Base-by-base conservation (phyloP, 306 rosid genomes). In the Hippophae rhamnoides region DNA sequence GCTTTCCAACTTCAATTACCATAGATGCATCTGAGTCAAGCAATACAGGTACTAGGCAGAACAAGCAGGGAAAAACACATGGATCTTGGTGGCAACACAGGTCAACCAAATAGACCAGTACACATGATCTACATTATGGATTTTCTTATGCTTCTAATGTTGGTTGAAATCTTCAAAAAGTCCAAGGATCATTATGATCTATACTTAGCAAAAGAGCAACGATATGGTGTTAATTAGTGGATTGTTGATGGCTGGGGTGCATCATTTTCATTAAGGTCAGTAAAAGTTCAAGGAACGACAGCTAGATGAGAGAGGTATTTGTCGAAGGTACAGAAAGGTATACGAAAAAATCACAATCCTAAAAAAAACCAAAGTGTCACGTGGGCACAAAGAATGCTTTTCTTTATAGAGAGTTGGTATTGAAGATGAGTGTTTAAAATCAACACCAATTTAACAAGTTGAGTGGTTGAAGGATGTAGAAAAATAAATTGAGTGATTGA, bases 81-180 rank as follows among this genome's bases (percentile, higher is more conserved):
- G 81, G 95, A 50, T 82, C 93, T 5, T 86, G 94, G 97, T 56
- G 57, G 67, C 94, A 82, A 68, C 78, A 87, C 26, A 89, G 79
- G 50, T 52, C 63, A 27, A 60, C 71, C 7, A 90, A 82, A 58
- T 64, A 79, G 45, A 68, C 72, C 13, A 54, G 57, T 52, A 68
- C 57, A 42, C 90, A 79, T 57, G 82, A 76, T 55, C 55, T 79
- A 60, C 81, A 57, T 64, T 84, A 74, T 58, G 84, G 55, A 55
- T 66, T 57, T 10, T 54, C 76, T 49, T 57, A 26, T 69, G 63
- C 67, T 78, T 69, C 76, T 60, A 70, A 65, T 68, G 50, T 69
- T 65, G 64, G 43, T 65, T 71, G 60, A 64, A 74, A 43, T 74
- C 74, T 68, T 67, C 75, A 68, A 69, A 69, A 74, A 63, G 54